Conservation (phyloP, 306 rosid genomes). For the Quercus gilva region DNA sequence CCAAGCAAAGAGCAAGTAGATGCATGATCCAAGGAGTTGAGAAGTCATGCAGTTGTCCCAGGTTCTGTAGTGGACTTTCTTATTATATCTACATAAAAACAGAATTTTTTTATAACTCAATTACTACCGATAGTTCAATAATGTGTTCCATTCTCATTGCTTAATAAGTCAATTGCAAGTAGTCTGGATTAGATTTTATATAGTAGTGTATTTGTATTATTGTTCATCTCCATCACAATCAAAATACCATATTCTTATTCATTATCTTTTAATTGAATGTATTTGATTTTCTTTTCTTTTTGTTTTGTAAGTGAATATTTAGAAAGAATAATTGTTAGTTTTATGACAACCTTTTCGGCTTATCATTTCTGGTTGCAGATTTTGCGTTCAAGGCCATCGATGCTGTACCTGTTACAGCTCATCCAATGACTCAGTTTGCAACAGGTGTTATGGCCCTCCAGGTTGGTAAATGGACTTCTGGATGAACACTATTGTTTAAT, state of each 20-base stretch:
- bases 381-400: conserved; percentile 86
- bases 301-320: background rate
- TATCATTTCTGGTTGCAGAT: conserved; percentile 53
- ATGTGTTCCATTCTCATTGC: no score
- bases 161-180: background rate
- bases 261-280: background rate
- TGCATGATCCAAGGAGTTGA: conserved; percentile 75
- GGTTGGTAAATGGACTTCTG: conserved; percentile 50
- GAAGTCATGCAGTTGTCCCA: conserved; percentile 80
- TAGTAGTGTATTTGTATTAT: background rate
- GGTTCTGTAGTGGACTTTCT: conserved; percentile 41
- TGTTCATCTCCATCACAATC: background rate
- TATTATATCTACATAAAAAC: background rate
- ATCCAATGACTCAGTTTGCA: conserved; percentile 95
- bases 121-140: background rate
- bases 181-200: background rate
- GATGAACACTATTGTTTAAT: background rate
- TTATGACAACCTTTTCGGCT: conserved; percentile 9
- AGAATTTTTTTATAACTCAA: background rate
- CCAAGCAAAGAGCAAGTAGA: conserved; percentile 93
- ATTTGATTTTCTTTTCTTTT: background rate
- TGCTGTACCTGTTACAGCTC: conserved; percentile 82
- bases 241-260: background rate
- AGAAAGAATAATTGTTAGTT: background rate
- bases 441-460: conserved; percentile 98